phyloP scores from a whole-genome alignment of 768 basidiomycete genomes.

The Mrakia blollopis region DNA sequence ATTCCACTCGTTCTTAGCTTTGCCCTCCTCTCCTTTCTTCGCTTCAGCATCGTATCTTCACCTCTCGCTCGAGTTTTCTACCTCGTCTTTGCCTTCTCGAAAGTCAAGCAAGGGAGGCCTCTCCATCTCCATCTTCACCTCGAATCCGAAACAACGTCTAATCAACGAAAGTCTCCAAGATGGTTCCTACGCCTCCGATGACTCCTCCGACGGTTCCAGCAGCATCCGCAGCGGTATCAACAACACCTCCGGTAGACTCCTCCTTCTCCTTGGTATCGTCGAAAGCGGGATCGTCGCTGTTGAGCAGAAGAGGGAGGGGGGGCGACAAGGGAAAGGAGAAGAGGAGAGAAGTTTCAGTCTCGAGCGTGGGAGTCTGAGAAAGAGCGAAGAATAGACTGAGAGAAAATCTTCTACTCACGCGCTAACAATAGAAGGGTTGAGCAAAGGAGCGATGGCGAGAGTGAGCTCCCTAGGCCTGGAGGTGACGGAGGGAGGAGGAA shows the following conservation, averaged over 20 bases:
- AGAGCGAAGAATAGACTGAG: too few relatives aligned
- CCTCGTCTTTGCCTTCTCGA: too few relatives aligned
- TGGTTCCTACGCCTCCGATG: slow-evolving; percentile 23
- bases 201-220: slow-evolving; percentile 25
- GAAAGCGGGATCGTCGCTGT: slow-evolving; percentile 15
- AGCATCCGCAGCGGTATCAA: background rate
- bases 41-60: too few relatives aligned
- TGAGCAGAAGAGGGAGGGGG: background rate
- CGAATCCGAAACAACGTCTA: background rate
- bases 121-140: background rate
- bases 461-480: slow-evolving; percentile 31
- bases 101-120: background rate
- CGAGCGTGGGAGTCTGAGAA: background rate
- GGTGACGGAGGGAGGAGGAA: background rate
- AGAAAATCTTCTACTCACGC: background rate
- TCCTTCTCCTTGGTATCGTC: slow-evolving; percentile 1
- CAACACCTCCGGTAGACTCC: slow-evolving; percentile 2
- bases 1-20: too few relatives aligned
- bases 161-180: slow-evolving; percentile 26
- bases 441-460: slow-evolving; percentile 30
- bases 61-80: too few relatives aligned
- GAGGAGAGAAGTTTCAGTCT: background rate
- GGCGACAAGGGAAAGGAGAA: background rate
- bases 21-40: too few relatives aligned
- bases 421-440: slow-evolving; percentile 3